phyloP scores from a whole-genome alignment of 495 filamentous ascomycete genomes.

The Elasticomyces elasticus region DNA sequence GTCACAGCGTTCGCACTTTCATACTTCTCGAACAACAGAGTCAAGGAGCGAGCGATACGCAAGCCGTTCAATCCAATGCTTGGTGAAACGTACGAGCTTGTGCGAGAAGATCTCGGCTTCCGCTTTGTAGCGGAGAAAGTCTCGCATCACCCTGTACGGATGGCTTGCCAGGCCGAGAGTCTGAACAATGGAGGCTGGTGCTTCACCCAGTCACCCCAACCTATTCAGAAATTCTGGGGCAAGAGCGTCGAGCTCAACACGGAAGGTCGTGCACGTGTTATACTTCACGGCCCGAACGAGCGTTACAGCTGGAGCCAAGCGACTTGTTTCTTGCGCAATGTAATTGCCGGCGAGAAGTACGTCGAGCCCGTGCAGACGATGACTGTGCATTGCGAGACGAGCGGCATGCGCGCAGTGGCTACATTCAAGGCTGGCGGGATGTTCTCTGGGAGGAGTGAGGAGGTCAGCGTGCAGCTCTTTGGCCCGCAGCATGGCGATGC shows the following conservation, averaged over 20 bases:
- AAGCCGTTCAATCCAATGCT: constrained; percentile 98
- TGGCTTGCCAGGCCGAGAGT: constrained; percentile 87
- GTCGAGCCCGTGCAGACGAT: constrained; percentile 88
- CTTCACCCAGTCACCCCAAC: constrained; percentile 73
- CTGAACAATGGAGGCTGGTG: constrained; percentile 53
- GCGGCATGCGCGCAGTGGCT: constrained; percentile 64
- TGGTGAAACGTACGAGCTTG: constrained; percentile 88
- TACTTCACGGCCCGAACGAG: constrained; percentile 60
- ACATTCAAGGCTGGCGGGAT: constrained; percentile 91
- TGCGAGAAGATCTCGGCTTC: constrained; percentile 81
- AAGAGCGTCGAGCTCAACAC: constrained; percentile 89
- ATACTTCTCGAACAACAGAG: constrained; percentile 63
- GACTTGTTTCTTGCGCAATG: constrained; percentile 85
- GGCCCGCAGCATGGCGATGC: constrained; percentile 46
- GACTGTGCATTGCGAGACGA: constrained; percentile 68
- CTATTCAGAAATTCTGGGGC: constrained; percentile 96
- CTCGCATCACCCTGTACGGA: constrained; percentile 77
- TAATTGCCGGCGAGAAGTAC: constrained; percentile 97
- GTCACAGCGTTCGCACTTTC: constrained; percentile 87
- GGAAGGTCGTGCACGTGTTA: constrained; percentile 71
- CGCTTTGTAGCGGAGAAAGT: constrained; percentile 90
- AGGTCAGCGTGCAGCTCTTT: constrained; percentile 65
- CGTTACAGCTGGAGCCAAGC: constrained; percentile 74
- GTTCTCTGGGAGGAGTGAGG: constrained; percentile 90
- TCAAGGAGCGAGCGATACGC: constrained; percentile 82